Percentiles rank a stretch among this genome's conserved stretches.
Conservation (phyloP, 352 stramenopile genomes). For the Pythium pyrilobum region DNA sequence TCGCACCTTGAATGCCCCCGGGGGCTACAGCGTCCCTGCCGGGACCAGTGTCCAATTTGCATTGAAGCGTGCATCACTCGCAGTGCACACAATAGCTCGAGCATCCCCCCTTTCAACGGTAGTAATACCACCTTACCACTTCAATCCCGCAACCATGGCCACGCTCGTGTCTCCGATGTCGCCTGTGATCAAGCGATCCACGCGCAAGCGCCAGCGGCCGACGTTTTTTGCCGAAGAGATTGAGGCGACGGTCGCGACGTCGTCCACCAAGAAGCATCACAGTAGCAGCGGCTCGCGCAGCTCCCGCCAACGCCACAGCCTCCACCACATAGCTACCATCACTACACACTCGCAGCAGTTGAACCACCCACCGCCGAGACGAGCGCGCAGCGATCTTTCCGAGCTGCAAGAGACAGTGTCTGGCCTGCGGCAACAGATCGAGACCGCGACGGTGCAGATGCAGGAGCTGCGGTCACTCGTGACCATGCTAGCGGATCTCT, state of each 20-base stretch:
- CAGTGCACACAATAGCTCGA: no score
- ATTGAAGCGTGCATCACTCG: background rate
- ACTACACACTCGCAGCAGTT: background rate
- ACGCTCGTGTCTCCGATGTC: conserved; percentile 16
- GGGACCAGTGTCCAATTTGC: conserved; percentile 8
- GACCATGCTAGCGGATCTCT: conserved; percentile 8
- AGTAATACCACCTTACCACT: background rate
- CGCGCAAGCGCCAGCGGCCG: conserved; percentile 19
- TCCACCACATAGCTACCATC: background rate
- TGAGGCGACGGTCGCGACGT: background rate
- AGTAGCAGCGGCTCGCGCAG: conserved; percentile 2
- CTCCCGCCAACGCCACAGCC: background rate
- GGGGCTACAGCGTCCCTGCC: background rate
- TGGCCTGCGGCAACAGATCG: conserved; percentile 9
- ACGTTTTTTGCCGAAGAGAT: conserved; percentile 18
- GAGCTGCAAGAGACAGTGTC: conserved; percentile 17
- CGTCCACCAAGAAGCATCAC: conserved; percentile 1
- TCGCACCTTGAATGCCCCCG: background rate
- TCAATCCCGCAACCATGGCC: background rate
- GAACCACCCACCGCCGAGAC: background rate
- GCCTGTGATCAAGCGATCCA: conserved; percentile 15
- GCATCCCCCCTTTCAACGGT: no score
- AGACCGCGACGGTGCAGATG: conserved; percentile 15
- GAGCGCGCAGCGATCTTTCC: conserved; percentile 10
- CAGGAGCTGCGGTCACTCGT: conserved; percentile 16